These are phyloP conservation scores for Thyridium curvatum DNA, from an alignment of 2,329 filamentous ascomycete genomes.

Conservation along the genomic window DNA sequence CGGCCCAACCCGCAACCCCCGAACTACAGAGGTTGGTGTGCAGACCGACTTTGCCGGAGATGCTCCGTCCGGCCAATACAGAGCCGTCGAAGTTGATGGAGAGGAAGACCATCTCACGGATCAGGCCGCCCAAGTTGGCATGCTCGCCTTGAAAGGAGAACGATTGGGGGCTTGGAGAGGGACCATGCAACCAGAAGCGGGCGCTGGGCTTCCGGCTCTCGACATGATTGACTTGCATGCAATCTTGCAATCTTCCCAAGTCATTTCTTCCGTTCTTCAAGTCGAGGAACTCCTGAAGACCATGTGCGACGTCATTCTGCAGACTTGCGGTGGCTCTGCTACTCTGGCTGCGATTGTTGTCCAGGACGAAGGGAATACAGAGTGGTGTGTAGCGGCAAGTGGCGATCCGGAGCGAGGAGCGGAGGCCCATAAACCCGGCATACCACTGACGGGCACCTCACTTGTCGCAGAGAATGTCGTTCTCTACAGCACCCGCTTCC, in stretches of 20 bases:
- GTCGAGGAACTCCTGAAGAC: conserved; percentile 71
- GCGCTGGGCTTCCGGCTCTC: conserved; percentile 62
- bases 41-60: conserved; percentile 68
- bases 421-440: conserved; percentile 57
- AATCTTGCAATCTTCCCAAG: conserved; percentile 71
- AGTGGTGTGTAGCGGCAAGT: conserved; percentile 69
- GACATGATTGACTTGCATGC: conserved; percentile 80
- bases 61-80: conserved; percentile 44
- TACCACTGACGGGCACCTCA: conserved; percentile 59
- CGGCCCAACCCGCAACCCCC: conserved; percentile 51
- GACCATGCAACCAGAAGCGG: conserved; percentile 51
- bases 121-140: conserved; percentile 33
- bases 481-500: conserved; percentile 69
- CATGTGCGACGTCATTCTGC: conserved; percentile 75
- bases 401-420: conserved; percentile 66
- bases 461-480: conserved; percentile 72
- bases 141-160: conserved; percentile 47
- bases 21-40: conserved; percentile 55
- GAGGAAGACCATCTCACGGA: conserved; percentile 37
- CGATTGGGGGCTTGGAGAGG: conserved; percentile 59
- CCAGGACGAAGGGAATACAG: conserved; percentile 55
- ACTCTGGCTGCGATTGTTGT: conserved; percentile 69
- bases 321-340: conserved; percentile 66
- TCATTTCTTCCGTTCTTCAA: conserved; percentile 72
- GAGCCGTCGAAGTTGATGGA: conserved; percentile 26